A percentile compares a stretch with the other conserved stretches of the same genome.
Conservation (phyloP, 345 rosid species). For the Cardamine chenopodiifolia region DNA sequence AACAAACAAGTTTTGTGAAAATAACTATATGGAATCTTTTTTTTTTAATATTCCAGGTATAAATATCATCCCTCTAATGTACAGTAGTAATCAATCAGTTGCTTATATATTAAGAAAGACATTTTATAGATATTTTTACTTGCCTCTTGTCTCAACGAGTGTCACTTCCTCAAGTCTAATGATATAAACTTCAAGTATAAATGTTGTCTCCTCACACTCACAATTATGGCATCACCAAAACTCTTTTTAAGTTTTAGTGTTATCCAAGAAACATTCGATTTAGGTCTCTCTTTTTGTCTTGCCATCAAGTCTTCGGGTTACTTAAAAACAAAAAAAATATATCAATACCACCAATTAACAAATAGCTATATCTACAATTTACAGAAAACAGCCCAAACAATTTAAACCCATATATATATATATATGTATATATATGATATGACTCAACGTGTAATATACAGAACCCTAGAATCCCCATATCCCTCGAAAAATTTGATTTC, state of each 20-base stretch:
- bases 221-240: conserved; percentile 20
- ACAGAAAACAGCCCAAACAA: neutral
- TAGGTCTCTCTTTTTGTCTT: conserved; percentile 26
- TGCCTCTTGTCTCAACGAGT: conserved; percentile 2
- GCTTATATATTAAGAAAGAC: conserved; percentile 21
- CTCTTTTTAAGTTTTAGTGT: conserved; percentile 9
- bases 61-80: conserved; percentile 3
- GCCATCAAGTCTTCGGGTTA: neutral
- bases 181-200: conserved; percentile 26
- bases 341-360: neutral
- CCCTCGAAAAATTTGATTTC: neutral
- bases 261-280: conserved; percentile 31
- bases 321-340: neutral
- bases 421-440: neutral
- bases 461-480: neutral
- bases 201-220: conserved; percentile 10
- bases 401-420: neutral
- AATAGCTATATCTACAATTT: neutral
- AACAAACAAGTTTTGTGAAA: conserved; percentile 9
- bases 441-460: neutral
- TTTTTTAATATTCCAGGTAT: conserved; percentile 31
- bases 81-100: conserved; percentile 20
- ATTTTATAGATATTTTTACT: neutral
- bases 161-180: conserved; percentile 29
- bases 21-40: conserved; percentile 26